Evolutionary conservation across 352 stramenopile genomes (phyloP), one percentile per base, ranked within the genome.

Genomic region (Phytopythium ostracodes): DNA sequence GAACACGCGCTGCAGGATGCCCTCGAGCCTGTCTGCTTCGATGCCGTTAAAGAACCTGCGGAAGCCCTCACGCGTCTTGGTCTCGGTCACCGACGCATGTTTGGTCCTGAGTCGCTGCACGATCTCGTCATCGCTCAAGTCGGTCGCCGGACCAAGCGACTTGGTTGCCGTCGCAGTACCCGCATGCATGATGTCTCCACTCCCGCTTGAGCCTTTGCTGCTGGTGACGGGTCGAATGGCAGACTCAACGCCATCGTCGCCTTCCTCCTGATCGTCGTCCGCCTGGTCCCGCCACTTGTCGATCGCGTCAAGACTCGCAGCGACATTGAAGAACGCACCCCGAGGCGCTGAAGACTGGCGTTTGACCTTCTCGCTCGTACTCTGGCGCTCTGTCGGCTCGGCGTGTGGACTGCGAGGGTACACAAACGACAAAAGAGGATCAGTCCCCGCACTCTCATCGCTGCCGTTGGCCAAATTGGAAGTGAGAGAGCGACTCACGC

Each of bases 11-110:
- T 59, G 59, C 24, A 93, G 64, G 60, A 91, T 70, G 12, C 36
- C 18, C 59, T 85, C 66, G 14, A 93, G 67, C 4, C 80, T 77
- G 27, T 63, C 64, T 29, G 67, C 59, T 14, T 87, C 66, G 52
- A 92, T 89, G 47, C 81, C 81, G 24, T 64, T 62, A 52, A 92
- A 91, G 63, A 77, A 92, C 5, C 70, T 58, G 17, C 84, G 79
- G 47, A 92, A 92, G 10, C 81, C 79, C 14, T 92, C 81, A 25
- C 81, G 81, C 0, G 79, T 91, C 73, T 92, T 92, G 59, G 76
- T 83, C 40, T 88, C 77, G 0, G 60, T 54, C 1, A 79, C 66
- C 33, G 40, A 52, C 22, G 59, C 60, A 63, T 81, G 70, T 53
- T 84, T 87, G 27, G 76, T 71, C 60, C 68, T 79, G 60, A 92